Base-by-base conservation (phyloP, 352 stramenopile genomes). In the Globisporangium nunn region DNA sequence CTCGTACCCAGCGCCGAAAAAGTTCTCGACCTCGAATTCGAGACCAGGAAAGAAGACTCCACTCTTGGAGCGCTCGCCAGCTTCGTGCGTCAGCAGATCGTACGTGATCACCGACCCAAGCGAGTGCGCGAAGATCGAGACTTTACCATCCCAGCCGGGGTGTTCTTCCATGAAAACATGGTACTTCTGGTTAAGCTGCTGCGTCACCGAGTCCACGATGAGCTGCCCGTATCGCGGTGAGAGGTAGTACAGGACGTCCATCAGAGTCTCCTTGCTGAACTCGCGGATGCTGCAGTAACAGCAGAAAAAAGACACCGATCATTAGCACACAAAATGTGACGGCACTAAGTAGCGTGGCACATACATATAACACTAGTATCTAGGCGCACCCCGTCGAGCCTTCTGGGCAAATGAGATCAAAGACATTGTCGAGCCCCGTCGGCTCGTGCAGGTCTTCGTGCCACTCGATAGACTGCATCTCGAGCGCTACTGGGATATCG, bases 161-260 rank as follows among this genome's bases (percentile, higher is more conserved):
- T 96, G 84, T 17, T 91, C 81, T 14, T 91, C 72, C 67, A 91
- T 95, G 66, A 97, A 96, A 28, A 97, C 71, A 39, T 77, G 74
- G 58, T 97, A 96, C 68, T 97, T 93, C 33, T 96, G 74, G 50
- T 91, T 95, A 10, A 95, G 67, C 60, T 95, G 81, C 49, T 88
- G 64, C 15, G 83, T 92, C 51, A 97, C 90, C 5, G 91, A 91
- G 68, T 96, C 78, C 45, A 97, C 75, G 49, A 98, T 96, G 18
- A 96, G 69, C 58, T 97, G 90, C 6, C 92, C 87, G 62, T 96
- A 96, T 3, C 84, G 72, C 39, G 89, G 86, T 17, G 82, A 95
- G 62, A 97, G 70, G 68, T 97, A 98, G 51, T 96, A 98, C 4
- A 97, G 63, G n/a, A 97, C 81, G 54, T 98, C 91, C 84, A 98